Evolutionary conservation across 495 filamentous ascomycete species (phyloP), one percentile per base, ranked within the genome.

Genomic region (Venustampulla echinocandica): DNA sequence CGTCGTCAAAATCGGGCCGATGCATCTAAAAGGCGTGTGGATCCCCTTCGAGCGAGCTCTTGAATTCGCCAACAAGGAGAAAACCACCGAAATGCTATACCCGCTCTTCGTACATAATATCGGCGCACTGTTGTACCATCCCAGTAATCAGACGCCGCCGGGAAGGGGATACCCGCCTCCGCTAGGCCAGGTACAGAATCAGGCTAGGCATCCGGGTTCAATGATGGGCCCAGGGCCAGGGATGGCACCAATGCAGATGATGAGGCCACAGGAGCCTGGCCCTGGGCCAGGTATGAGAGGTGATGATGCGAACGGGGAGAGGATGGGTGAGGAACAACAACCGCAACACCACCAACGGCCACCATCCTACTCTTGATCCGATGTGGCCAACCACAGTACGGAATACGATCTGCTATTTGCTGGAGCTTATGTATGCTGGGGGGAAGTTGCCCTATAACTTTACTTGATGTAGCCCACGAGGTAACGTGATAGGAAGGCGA

Each of bases 91-190:
- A 62, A 63, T 85, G 7, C 66, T 98, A 44, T 98, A 98, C 65
- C 92, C 92, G n/a, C 74, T 98, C n/a, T 98, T 98, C 60, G 92
- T 98, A 17, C 89, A 96, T 62, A 94, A 97, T 64, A 97, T 98
- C 56, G 87, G 92, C 36, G 82, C 86, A 30, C 74, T 97, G 42
- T 75, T 98, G 50, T 96, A 96, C 61, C 92, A 96, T 58, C 90
- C 90, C 0, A 82, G 84, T 23, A 95, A 96, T 59, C 80, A 85
- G 54, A 79, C 67, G 36, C 69, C n/a, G n/a, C 86, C 33, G 85
- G 83, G 6, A 40, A 17, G 11, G 46, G 19, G 10, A 28, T 20
- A 20, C 27, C 46, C 13, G n/a, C 46, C 13, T 4, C 37, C 5
- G 17, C 37, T n/a, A 19, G 6, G 5, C 10, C 34, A 37, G 15